Evolutionary conservation across 495 filamentous ascomycete species (phyloP), one percentile per base, ranked within the genome.

Genomic region (Venustampulla echinocandica): DNA sequence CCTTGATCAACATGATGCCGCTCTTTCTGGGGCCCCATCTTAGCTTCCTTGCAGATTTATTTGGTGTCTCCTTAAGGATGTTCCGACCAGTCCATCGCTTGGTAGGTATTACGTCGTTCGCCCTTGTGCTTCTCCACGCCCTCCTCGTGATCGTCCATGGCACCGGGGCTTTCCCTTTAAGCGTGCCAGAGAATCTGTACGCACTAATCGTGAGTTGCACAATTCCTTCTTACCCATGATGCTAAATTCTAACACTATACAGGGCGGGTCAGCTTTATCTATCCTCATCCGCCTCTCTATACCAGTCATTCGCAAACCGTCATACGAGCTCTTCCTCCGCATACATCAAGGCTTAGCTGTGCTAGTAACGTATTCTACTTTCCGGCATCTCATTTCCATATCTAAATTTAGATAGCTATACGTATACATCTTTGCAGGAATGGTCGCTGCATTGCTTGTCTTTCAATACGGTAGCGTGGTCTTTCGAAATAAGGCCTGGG

Each of bases 401-500:
- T 18, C 36, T 23, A 23, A 23, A 10, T 40, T 21, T 39, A 48
- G 25, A 6, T 24, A 15, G 39, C 49, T 46, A 10, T 55, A 53
- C 38, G 19, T 55, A 5, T 54, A 53, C 19, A 54, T 53, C 20
- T 46, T 47, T 20, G 35, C 35, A 14, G 24, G 24, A 22, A 39
- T 44, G 15, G 28, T 55, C 32, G 9, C 28, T 21, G 11, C 35
- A 15, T 50, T 42, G 10, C 6, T 54, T 14, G 23, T 55, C 15
- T 49, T 50, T 30, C 50, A 33, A 47, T 50, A 42, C 20, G 35
- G 41, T n/a, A n/a, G n/a, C n/a, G n/a, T n/a, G n/a, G n/a, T n/a
- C n/a, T n/a, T n/a, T n/a, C n/a, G n/a, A n/a, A n/a, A n/a, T n/a
- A n/a, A n/a, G 19, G 21, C 35, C 33, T 19, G 47, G 20, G 17